phyloP scores from a whole-genome alignment of 1,284 basidiomycete species.

The Malassezia globosa region DNA sequence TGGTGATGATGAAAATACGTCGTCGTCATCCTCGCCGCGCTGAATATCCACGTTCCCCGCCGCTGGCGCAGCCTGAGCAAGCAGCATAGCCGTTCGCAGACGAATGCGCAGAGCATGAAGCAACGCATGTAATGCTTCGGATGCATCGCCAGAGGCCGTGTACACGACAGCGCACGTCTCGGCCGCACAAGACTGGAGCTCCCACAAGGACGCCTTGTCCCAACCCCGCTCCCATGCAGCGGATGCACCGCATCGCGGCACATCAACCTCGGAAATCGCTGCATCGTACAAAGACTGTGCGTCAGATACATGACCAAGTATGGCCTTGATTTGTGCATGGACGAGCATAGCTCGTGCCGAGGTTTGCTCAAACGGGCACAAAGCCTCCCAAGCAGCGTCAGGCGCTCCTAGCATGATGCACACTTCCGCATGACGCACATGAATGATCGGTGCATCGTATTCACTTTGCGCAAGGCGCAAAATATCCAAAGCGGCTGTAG shows the following conservation, averaged over 20 bases:
- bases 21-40: neutral
- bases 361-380: neutral
- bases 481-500: neutral
- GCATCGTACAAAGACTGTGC: neutral
- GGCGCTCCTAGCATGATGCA: neutral
- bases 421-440: neutral
- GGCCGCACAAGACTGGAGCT: constrained; percentile 4
- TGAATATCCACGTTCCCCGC: neutral
- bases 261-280: neutral
- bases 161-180: neutral
- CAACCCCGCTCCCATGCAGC: neutral
- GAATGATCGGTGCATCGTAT: too few species aligned
- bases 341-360: neutral
- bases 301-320: neutral
- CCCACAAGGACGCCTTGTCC: constrained; percentile 1
- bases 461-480: neutral
- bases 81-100: constrained; percentile 3
- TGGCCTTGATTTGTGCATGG: neutral
- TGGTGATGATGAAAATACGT: neutral
- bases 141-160: neutral
- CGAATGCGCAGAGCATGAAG: constrained; percentile 10
- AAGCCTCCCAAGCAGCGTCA: neutral
- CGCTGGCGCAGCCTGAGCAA: neutral
- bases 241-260: neutral
- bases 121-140: neutral